Evolutionary conservation across 2,329 filamentous ascomycete species (phyloP).

Genomic region (Colletotrichum salicis): DNA sequence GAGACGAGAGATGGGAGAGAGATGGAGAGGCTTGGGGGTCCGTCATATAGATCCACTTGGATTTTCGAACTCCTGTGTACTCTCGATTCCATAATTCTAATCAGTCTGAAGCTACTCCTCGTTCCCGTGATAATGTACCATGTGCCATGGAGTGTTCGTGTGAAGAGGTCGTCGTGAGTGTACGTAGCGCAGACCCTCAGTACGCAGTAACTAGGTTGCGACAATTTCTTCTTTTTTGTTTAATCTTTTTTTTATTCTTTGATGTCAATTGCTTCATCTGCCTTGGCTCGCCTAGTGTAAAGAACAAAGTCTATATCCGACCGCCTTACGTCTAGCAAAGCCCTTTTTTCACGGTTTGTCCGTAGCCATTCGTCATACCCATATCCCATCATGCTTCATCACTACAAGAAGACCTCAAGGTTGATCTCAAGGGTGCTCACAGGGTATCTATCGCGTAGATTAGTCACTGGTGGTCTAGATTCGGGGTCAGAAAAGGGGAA

Average conservation of each 20-base stretch:
- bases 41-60: constrained; percentile 28
- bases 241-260: neutral
- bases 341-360: constrained; percentile 15
- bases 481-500: neutral
- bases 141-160: too few species aligned
- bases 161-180: too few species aligned
- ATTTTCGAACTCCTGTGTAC: constrained; percentile 21
- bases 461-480: neutral
- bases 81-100: constrained; percentile 32
- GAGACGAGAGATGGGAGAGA: neutral
- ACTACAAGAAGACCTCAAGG: constrained; percentile 88
- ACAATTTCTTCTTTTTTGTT: constrained; percentile 31
- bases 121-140: too few species aligned
- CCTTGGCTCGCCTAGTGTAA: neutral
- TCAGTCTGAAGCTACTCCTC: neutral
- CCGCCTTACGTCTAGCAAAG: constrained; percentile 4
- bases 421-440: constrained; percentile 96
- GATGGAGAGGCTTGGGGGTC: neutral
- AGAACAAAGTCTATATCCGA: constrained; percentile 20
- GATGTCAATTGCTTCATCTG: constrained; percentile 25
- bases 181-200: too few species aligned
- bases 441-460: constrained; percentile 70
- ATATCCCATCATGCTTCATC: constrained; percentile 30
- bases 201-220: too few species aligned
- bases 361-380: constrained; percentile 30